A percentile compares a stretch with the other conserved stretches of the same genome.
Conservation (phyloP, 2,329 filamentous ascomycete species). For the Colletotrichum neosansevieriae region DNA sequence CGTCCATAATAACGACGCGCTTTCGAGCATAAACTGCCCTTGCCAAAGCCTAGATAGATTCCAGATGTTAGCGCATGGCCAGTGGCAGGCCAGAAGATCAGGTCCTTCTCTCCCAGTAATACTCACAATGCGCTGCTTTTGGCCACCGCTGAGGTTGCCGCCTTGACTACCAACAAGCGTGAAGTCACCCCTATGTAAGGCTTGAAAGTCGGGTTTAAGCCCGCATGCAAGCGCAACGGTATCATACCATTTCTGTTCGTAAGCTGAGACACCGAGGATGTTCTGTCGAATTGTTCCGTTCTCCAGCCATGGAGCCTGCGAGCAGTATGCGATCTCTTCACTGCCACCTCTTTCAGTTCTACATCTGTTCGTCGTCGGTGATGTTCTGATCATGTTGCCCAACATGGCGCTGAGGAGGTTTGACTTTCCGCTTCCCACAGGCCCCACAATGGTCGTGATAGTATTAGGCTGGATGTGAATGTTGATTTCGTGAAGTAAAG, state of each 20-base stretch:
- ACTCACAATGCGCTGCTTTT: slow-evolving; percentile 36
- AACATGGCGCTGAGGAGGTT: no score
- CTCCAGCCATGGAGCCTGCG: slow-evolving; percentile 30
- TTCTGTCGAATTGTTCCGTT: slow-evolving; percentile 23
- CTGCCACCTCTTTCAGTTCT: no score
- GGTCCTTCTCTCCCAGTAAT: no score
- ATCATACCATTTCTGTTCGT: slow-evolving; percentile 26
- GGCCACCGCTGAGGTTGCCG: slow-evolving; percentile 12
- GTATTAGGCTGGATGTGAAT: no score
- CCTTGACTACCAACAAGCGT: slow-evolving; percentile 24
- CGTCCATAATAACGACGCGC: slow-evolving; percentile 27
- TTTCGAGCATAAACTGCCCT: slow-evolving; percentile 15
- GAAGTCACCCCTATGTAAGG: neutral
- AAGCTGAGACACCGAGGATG: slow-evolving; percentile 16
- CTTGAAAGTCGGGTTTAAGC: slow-evolving; percentile 16
- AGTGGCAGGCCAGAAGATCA: no score
- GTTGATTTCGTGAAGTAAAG: no score
- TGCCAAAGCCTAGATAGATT: slow-evolving; percentile 7
- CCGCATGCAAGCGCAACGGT: slow-evolving; percentile 15
- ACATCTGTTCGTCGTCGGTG: no score
- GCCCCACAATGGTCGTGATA: no score
- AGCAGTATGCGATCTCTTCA: slow-evolving; percentile 36
- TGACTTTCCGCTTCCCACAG: no score
- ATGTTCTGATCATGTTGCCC: no score
- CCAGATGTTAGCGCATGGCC: neutral